Evolutionary conservation across 805 yeast species (phyloP).

Genomic region (Ogataea ramenticola): DNA sequence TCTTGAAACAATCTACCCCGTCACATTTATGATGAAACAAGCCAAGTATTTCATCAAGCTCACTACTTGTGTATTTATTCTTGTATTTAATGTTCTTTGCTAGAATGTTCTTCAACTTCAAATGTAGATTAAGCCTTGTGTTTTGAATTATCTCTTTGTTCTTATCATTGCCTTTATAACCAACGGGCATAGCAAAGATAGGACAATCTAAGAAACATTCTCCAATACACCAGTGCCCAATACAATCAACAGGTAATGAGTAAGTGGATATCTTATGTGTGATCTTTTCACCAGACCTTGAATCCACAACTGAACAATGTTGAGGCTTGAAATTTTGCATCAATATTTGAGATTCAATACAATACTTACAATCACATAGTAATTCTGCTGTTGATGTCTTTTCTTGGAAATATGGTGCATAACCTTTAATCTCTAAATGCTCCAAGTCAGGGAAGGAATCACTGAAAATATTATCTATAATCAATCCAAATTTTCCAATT

Average conservation of each 20-base stretch:
- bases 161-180: too few species aligned
- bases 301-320: background rate
- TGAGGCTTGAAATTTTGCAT: background rate
- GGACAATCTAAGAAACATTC: conserved; percentile 1
- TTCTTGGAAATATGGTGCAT: background rate
- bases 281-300: background rate
- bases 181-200: background rate
- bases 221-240: conserved; percentile 1
- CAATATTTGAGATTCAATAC: background rate
- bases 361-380: background rate
- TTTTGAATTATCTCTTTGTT: background rate
- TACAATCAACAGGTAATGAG: background rate
- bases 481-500: background rate
- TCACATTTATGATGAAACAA: conserved; percentile 1
- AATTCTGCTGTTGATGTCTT: background rate
- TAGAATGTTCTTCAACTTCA: background rate
- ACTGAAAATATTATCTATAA: background rate
- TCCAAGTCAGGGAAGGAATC: conserved; percentile 1
- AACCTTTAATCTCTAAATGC: background rate
- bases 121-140: conserved; percentile 1
- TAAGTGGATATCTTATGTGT: background rate
- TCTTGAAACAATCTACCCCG: background rate
- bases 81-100: conserved; percentile 1
- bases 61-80: background rate
- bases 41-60: background rate